Percentiles rank a stretch among this genome's conserved stretches.
These are phyloP conservation scores for Ephemerocybe angulata DNA, from an alignment of 768 basidiomycete genomes.

Conservation along the genomic window DNA sequence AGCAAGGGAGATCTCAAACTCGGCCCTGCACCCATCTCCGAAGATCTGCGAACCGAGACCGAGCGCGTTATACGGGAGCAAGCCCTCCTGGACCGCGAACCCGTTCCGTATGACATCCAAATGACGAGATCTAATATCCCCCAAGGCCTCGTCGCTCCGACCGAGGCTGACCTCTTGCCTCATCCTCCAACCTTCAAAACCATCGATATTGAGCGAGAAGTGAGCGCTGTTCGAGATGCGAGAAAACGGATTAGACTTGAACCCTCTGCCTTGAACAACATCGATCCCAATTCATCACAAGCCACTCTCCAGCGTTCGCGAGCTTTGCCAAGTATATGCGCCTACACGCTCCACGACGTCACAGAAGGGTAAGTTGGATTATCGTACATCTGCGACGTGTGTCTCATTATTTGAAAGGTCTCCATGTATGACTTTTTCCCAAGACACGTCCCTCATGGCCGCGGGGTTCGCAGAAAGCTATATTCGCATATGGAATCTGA, in stretches of 20 bases:
- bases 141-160: slow-evolving; percentile 59
- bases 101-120: slow-evolving; percentile 62
- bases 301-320: slow-evolving; percentile 53
- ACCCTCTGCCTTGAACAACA: slow-evolving; percentile 55
- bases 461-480: slow-evolving; percentile 96
- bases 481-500: slow-evolving; percentile 91
- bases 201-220: slow-evolving; percentile 86
- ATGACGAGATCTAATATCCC: slow-evolving; percentile 45
- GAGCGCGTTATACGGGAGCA: slow-evolving; percentile 79
- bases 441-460: slow-evolving; percentile 88
- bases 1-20: slow-evolving; percentile 80
- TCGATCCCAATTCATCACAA: slow-evolving; percentile 59
- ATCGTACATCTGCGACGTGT: neutral
- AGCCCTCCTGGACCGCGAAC: slow-evolving; percentile 69
- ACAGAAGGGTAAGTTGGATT: slow-evolving; percentile 76
- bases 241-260: slow-evolving; percentile 91
- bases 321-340: slow-evolving; percentile 88
- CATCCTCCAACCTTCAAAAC: slow-evolving; percentile 80
- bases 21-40: slow-evolving; percentile 73
- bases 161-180: slow-evolving; percentile 71
- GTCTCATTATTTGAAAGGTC: slow-evolving; percentile 43
- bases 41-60: slow-evolving; percentile 78
- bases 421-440: slow-evolving; percentile 85
- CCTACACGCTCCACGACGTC: slow-evolving; percentile 92
- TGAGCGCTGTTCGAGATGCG: slow-evolving; percentile 83